Percentiles rank a stretch among this genome's conserved stretches.
phyloP scores from a whole-genome alignment of 1,139 yeast genomes.

The Nakaseomyces glabratus region DNA sequence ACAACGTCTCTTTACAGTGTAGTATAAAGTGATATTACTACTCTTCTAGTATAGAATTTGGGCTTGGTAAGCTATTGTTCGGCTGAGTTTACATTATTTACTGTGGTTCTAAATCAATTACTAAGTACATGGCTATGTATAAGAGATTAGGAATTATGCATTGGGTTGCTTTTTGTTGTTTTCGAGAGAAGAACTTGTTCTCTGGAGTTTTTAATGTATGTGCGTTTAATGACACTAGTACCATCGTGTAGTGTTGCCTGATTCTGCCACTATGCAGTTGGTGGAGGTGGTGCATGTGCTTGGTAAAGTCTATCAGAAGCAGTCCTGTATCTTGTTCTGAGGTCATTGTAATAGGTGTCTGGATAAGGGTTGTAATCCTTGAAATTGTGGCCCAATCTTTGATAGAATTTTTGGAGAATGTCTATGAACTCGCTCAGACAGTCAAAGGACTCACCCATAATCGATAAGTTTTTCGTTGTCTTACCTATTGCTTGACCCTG shows the following conservation, averaged over 20 bases:
- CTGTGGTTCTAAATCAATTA: no score
- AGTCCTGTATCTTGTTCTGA: constrained; percentile 20
- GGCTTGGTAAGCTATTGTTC: no score
- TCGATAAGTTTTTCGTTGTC: constrained; percentile 32
- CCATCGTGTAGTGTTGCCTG: no score
- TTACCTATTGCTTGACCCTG: constrained; percentile 20
- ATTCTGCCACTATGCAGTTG: no score
- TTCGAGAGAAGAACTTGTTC: no score
- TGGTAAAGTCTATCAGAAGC: constrained; percentile 26
- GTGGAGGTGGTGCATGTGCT: constrained; percentile 31
- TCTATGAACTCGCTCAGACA: constrained; percentile 32
- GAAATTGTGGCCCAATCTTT: constrained; percentile 18
- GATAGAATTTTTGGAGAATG: constrained; percentile 26
- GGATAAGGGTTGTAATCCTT: constrained; percentile 22
- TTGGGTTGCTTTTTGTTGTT: no score
- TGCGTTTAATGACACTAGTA: constrained; percentile 1
- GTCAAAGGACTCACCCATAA: constrained; percentile 35
- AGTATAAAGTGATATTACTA: no score
- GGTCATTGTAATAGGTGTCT: constrained; percentile 18
- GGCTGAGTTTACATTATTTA: no score
- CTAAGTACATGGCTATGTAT: no score
- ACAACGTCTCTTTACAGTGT: no score
- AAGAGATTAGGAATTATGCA: no score
- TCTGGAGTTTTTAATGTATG: neutral
- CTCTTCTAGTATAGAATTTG: no score